Conservation (phyloP, 169 alveolate genomes). For the Eimeria acervulina region DNA sequence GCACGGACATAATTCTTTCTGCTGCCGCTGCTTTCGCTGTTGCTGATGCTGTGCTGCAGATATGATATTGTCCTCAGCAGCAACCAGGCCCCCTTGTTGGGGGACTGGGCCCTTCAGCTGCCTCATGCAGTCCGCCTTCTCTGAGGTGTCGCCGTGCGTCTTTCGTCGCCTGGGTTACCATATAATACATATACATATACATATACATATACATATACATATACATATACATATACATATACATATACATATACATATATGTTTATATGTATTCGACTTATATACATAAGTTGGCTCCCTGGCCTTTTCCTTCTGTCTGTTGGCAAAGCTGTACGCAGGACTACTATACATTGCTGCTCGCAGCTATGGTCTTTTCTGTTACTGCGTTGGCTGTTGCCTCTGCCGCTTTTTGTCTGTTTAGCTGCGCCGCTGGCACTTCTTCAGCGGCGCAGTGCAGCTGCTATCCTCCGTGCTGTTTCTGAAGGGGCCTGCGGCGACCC, state of each 20-base stretch:
- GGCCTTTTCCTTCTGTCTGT: background rate
- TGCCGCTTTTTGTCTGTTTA: background rate
- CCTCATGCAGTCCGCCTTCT: conserved; percentile 40
- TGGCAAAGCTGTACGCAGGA: background rate
- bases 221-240: no score
- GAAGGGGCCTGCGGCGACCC: background rate
- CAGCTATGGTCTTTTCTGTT: background rate
- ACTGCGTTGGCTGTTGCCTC: background rate
- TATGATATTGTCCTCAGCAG: conserved; percentile 61
- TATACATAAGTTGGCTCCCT: no score
- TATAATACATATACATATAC: no score
- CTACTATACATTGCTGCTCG: background rate
- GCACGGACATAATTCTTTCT: background rate
- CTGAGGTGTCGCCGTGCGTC: background rate
- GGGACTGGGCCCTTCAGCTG: conserved; percentile 73
- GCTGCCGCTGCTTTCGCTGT: background rate
- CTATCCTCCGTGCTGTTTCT: background rate
- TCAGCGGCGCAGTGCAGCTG: background rate
- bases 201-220: no score
- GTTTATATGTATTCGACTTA: no score
- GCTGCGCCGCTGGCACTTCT: background rate
- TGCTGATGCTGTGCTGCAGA: conserved; percentile 54
- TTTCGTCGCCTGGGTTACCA: background rate
- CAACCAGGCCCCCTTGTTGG: conserved; percentile 37
- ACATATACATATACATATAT: no score